Evolutionary conservation across 2,329 filamentous ascomycete species (phyloP), one percentile per base, ranked within the genome.

Genomic region (Lachnellula arida): DNA sequence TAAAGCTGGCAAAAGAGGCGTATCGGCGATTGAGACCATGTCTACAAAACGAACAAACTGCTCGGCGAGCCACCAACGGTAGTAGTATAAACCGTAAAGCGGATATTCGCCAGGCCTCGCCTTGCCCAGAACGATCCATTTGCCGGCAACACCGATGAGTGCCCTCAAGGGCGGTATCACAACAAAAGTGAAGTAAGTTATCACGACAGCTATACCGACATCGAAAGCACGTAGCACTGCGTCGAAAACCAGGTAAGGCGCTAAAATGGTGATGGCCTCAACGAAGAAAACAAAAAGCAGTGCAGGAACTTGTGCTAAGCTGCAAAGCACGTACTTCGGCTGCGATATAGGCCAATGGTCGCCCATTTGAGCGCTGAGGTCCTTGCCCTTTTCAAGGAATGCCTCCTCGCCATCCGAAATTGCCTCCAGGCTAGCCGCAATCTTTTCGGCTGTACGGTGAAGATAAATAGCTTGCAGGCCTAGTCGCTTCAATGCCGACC

Each of bases 1-100:
- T 23, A 53, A n/a, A 46, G 51, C 42, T 37, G 51, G 51, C 4
- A 53, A 15, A 22, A 53, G 23, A 22, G 51, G 40, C 19, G 51
- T 53, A 22, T 53, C 28, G n/a, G 51, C 51, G 28, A 53, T 47
- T 8, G 51, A 34, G 4, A 53, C 42, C 40, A 53, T 34, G 25
- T 53, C 51, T 17, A 53, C 42, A 34, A 53, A 22, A 35, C n/a
- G 28, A 23, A 39, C 42, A 46, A 53, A 53, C 11, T 39, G 51
- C 28, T 47, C 51, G 15, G 51, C 51, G 11, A 53, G 51, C 51
- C 51, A 53, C 43, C 51, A 53, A 25, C 42, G 40, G 15, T 47
- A 53, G n/a, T 53, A 53, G 34, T 53, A 53, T 4, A 47, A 8
- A 19, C 51, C 51, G 19, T 53, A 53, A 12, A 53, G 32, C 32